A percentile compares a stretch with the other conserved stretches of the same genome.
Evolutionary conservation across 495 filamentous ascomycete species (phyloP).

Genomic region (Hyaloscypha bicolor): DNA sequence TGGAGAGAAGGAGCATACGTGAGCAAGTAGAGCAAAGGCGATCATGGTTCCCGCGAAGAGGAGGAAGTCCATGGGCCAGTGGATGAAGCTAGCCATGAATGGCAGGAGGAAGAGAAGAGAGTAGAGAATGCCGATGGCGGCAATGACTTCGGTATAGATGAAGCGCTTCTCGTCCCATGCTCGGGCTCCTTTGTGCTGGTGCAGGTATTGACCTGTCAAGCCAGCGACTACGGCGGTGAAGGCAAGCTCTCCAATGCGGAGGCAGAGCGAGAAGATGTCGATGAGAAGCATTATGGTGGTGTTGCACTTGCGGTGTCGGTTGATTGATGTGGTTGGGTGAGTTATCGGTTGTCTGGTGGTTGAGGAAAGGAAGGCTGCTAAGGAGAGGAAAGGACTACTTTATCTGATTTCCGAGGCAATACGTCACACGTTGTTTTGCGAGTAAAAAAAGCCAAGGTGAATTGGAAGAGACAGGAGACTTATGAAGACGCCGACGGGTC

Average conservation of each 20-base stretch:
- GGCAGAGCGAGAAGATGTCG: conserved; percentile 51
- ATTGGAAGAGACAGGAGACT: background rate
- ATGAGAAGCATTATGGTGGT: conserved; percentile 37
- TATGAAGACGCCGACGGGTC: background rate
- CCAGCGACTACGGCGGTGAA: conserved; percentile 55
- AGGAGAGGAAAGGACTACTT: background rate
- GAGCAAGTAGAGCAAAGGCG: conserved; percentile 55
- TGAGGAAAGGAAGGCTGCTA: background rate
- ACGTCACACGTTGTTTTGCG: background rate
- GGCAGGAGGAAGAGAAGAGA: conserved; percentile 59
- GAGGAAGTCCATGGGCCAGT: conserved; percentile 49
- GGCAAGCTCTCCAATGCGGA: conserved; percentile 45
- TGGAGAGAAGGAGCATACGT: conserved; percentile 31
- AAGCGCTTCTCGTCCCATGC: conserved; percentile 50
- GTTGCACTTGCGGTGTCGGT: background rate
- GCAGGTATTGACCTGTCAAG: conserved; percentile 57
- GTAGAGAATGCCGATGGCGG: conserved; percentile 53
- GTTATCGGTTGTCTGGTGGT: background rate
- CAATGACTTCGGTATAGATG: conserved; percentile 64
- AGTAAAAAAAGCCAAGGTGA: background rate
- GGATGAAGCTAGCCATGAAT: conserved; percentile 42
- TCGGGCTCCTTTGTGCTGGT: conserved; percentile 28
- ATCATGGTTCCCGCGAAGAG: conserved; percentile 56
- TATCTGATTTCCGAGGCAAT: background rate
- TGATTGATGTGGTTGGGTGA: background rate